Conservation (phyloP, 176 grass and related monocot genomes). For the Canna indica region DNA sequence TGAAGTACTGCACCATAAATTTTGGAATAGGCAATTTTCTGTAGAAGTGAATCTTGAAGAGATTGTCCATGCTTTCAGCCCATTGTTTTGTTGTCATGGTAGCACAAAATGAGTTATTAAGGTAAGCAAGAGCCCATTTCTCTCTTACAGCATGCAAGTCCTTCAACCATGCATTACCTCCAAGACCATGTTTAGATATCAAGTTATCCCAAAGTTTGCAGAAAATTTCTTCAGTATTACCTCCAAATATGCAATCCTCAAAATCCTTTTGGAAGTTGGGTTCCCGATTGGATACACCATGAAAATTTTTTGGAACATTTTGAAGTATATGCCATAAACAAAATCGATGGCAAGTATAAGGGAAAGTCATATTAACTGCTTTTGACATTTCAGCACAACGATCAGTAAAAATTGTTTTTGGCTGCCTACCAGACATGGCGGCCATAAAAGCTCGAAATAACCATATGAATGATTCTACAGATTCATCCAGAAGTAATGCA, state of each 20-base stretch:
- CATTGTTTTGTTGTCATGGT: conserved; percentile 31
- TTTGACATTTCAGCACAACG: conserved; percentile 29
- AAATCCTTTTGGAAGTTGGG: conserved; percentile 35
- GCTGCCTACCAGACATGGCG: conserved; percentile 34
- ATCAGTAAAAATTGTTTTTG: conserved; percentile 40
- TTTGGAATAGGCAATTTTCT: conserved; percentile 32
- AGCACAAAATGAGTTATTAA: conserved; percentile 21
- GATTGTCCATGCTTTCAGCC: conserved; percentile 32
- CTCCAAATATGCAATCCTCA: conserved; percentile 32
- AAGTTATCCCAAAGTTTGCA: conserved; percentile 30
- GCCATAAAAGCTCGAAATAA: conserved; percentile 31
- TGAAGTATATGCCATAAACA: conserved; percentile 36
- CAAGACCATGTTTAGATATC: conserved; percentile 27
- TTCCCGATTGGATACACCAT: conserved; percentile 8
- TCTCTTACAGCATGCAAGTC: conserved; percentile 25
- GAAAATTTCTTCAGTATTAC: conserved; percentile 31
- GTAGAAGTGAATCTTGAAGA: conserved; percentile 29
- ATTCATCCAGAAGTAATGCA: conserved; percentile 38
- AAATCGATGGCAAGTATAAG: conserved; percentile 16
- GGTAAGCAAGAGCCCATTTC: conserved; percentile 27
- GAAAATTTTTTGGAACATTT: conserved; percentile 22
- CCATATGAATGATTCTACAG: conserved; percentile 34
- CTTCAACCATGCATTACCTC: conserved; percentile 27
- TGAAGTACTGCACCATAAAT: conserved; percentile 41
- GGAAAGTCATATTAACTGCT: conserved; percentile 21